Percentiles rank a stretch among this genome's conserved stretches.
phyloP scores from a whole-genome alignment of 768 basidiomycete species.

The Paxillus ammoniavirescens region DNA sequence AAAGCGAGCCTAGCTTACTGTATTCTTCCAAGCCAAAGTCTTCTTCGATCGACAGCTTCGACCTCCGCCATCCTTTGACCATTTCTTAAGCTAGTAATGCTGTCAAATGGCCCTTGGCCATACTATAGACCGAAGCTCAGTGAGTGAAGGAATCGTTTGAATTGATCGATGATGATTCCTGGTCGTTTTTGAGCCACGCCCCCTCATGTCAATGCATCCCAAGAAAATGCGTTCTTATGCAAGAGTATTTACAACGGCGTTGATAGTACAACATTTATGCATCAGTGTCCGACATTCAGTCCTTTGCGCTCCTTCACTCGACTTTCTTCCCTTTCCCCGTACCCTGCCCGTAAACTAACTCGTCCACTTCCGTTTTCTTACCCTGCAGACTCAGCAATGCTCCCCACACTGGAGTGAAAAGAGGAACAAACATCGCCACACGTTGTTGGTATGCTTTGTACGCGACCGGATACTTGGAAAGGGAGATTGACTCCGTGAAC shows the following conservation, averaged over 20 bases:
- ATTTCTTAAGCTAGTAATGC: no score
- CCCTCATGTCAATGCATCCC: no score
- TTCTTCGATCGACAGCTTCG: no score
- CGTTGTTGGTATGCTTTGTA: constrained; percentile 75
- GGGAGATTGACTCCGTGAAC: constrained; percentile 80
- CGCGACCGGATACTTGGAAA: constrained; percentile 64
- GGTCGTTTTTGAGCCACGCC: no score
- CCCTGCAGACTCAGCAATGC: constrained; percentile 37
- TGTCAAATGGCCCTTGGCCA: no score
- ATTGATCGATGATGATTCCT: no score
- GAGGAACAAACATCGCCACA: constrained; percentile 76
- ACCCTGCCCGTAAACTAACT: constrained; percentile 42
- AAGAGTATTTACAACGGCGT: neutral
- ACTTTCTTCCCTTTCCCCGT: constrained; percentile 21
- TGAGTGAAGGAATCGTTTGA: no score
- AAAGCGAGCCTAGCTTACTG: no score
- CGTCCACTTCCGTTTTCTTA: constrained; percentile 36
- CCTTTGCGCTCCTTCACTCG: neutral
- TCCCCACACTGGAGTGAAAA: constrained; percentile 45
- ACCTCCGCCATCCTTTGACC: no score
- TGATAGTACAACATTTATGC: neutral
- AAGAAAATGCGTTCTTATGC: no score
- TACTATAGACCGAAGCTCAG: no score
- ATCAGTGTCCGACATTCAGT: neutral
- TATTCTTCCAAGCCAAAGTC: no score